Percentiles rank a stretch among this genome's conserved stretches.
Evolutionary conservation across 129 eudicot genomes (phyloP).

Genomic region (Lactuca saligna): DNA sequence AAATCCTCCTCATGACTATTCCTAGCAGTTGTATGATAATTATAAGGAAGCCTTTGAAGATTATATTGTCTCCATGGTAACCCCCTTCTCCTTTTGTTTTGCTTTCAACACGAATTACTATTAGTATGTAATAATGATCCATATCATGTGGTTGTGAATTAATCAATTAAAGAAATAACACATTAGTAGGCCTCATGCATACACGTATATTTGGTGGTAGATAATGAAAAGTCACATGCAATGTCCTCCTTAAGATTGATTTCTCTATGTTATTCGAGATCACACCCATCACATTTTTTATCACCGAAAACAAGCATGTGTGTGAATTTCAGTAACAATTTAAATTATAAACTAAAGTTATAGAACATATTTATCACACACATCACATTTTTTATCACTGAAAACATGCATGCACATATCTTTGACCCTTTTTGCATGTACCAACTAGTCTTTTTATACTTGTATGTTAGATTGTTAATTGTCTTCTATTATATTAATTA

Average conservation of each 20-base stretch:
- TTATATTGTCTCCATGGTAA: constrained; percentile 53
- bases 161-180: background rate
- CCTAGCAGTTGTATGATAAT: constrained; percentile 77
- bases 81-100: background rate
- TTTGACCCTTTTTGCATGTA: too few species aligned
- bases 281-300: background rate
- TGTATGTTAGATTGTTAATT: too few species aligned
- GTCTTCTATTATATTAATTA: too few species aligned
- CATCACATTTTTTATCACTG: too few species aligned
- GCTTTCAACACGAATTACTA: background rate
- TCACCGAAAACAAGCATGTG: background rate
- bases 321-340: too few species aligned
- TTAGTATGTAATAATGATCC: background rate
- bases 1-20: constrained; percentile 80
- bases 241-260: too few species aligned
- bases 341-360: too few species aligned
- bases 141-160: constrained; percentile 10
- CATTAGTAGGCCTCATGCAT: background rate
- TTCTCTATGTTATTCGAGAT: background rate
- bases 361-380: too few species aligned
- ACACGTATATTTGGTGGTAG: background rate
- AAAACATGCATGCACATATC: too few species aligned
- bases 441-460: too few species aligned
- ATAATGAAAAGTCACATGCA: too few species aligned
- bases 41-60: constrained; percentile 67